These are phyloP conservation scores for Neurospora sp. DNA, from an alignment of 495 filamentous ascomycete species.

Conservation along the genomic window DNA sequence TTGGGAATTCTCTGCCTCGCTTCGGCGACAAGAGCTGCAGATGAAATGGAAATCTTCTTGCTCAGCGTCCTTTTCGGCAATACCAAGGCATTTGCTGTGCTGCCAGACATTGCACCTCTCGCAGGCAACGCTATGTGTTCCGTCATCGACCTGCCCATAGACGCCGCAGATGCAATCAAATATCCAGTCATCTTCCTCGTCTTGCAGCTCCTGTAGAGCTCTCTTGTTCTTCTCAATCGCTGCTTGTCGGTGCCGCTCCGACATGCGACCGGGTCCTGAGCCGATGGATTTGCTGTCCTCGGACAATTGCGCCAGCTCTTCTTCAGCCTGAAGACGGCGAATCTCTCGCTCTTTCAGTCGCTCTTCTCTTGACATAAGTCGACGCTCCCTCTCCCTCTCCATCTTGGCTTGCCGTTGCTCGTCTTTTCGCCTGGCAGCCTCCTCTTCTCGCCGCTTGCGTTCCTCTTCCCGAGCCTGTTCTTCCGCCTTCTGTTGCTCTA, in stretches of 20 bases:
- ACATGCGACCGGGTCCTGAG: conserved; percentile 53
- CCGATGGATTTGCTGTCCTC: conserved; percentile 63
- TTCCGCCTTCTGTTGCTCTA: conserved; percentile 64
- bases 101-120: conserved; percentile 95
- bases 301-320: conserved; percentile 66
- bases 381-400: conserved; percentile 63
- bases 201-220: conserved; percentile 58
- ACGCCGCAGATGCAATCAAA: conserved; percentile 91
- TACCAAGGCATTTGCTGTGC: conserved; percentile 81
- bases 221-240: conserved; percentile 68
- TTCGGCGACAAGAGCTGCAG: conserved; percentile 63
- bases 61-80: conserved; percentile 67
- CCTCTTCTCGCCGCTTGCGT: conserved; percentile 54
- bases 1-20: conserved; percentile 24
- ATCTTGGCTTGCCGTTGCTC: conserved; percentile 56
- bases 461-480: conserved; percentile 64
- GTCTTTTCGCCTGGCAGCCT: conserved; percentile 57
- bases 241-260: conserved; percentile 66
- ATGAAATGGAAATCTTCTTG: conserved; percentile 82
- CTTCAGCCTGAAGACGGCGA: conserved; percentile 70
- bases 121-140: conserved; percentile 87
- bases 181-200: conserved; percentile 77
- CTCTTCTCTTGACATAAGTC: conserved; percentile 76
- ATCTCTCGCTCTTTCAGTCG: conserved; percentile 73
- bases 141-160: conserved; percentile 87